Conservation (phyloP, 208 protist species). For the Acanthamoeba quina region DNA sequence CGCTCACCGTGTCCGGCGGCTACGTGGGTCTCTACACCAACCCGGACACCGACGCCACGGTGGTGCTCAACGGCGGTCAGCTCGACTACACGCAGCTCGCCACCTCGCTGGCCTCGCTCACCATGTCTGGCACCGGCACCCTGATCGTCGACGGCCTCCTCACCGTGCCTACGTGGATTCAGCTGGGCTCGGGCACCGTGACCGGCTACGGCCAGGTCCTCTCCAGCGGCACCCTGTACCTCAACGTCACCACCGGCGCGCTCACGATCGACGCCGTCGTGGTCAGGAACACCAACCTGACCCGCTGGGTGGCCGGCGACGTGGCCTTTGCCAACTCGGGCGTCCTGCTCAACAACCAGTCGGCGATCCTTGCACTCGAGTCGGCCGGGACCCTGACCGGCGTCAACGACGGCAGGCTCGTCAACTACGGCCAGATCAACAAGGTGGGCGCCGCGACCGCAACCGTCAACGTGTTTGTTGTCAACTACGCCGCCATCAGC, state of each 20-base stretch:
- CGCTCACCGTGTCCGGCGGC: conserved; percentile 26
- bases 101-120: conserved; percentile 52
- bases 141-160: conserved; percentile 58
- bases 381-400: conserved; percentile 20
- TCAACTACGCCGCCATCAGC: conserved; percentile 20
- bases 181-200: conserved; percentile 5
- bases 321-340: conserved; percentile 26
- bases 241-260: conserved; percentile 42
- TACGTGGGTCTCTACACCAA: conserved; percentile 18
- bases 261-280: conserved; percentile 1
- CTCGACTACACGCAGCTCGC: conserved; percentile 43
- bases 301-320: conserved; percentile 46
- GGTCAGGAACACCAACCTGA: conserved; percentile 31
- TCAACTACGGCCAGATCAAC: conserved; percentile 60
- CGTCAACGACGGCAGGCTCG: background rate
- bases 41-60: conserved; percentile 31
- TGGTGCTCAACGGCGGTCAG: conserved; percentile 8
- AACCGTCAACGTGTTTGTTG: conserved; percentile 39
- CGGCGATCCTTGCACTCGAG: conserved; percentile 2
- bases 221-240: conserved; percentile 39
- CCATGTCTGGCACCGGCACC: conserved; percentile 3
- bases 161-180: background rate
- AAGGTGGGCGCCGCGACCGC: background rate
- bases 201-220: conserved; percentile 27
- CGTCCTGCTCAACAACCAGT: conserved; percentile 44